Base-by-base conservation (phyloP, 2,329 filamentous ascomycete genomes). In the Drechmeria coniospora region DNA sequence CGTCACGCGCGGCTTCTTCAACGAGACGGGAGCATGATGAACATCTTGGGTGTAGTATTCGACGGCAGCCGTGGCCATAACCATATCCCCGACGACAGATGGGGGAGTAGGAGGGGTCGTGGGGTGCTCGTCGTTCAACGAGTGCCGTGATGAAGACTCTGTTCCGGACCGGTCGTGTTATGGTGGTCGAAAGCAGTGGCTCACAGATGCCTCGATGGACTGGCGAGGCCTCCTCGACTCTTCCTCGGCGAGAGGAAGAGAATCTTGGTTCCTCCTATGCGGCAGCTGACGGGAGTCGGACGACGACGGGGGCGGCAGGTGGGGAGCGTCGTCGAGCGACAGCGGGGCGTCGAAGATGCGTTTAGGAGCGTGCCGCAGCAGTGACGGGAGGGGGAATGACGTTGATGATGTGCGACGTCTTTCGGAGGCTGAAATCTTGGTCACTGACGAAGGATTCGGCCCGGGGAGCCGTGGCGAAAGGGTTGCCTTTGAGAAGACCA, bases 161-260 rank as follows among this genome's bases (percentile, higher is more conserved):
- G 18, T 23, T 23, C 25, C n/a, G n/a, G 34, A 38, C 42, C 46
- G 39, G 44, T 16, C 49, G 55, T 77, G 63, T 84, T 95, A 95
- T 56, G 90, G 90, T 60, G 90, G 90, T 73, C 82, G 81, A 68
- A 90, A 93, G 61, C 76, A 79, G 65, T 86, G 92, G 63, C 78
- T 79, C 67, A 82, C 80, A 70, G 82, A 79, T 76, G 78, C 82
- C 70, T 80, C 69, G 68, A 68, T 77, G 70, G 77, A 75, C 74
- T 80, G 81, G 78, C 83, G 79, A 83, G 81, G 82, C 79, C 83
- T 87, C 79, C 79, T 83, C 80, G 84, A 93, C 83, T 90, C 90
- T 92, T 87, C 90, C 90, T 86, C 87, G 60, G 65, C 66, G 65
- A 90, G 87, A 93, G 86, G 87, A 95, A 95, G 87, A 92, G 86